Evolutionary conservation across 2,329 filamentous ascomycete genomes (phyloP).

Genomic region (Pseudogymnoascus destructans): DNA sequence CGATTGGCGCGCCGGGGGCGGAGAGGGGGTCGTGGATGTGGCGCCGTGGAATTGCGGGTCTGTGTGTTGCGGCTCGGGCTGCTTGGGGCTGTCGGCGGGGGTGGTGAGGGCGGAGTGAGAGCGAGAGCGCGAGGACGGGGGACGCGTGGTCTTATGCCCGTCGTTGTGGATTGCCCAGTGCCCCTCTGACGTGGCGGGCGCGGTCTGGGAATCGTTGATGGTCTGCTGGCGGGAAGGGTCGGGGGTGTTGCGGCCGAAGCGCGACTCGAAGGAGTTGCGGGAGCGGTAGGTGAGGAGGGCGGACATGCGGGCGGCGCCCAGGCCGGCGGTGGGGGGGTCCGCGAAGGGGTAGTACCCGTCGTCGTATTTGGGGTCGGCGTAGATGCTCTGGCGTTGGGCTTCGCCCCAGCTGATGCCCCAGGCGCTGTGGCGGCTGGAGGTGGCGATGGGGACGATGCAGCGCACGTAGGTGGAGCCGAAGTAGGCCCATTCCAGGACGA

Average conservation of each 20-base stretch:
- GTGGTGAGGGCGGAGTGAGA: constrained; percentile 22
- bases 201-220: constrained; percentile 55
- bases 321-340: constrained; percentile 73
- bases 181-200: constrained; percentile 43
- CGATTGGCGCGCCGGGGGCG: constrained; percentile 26
- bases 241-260: constrained; percentile 86
- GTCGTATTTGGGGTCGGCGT: constrained; percentile 95
- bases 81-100: not conserved
- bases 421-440: constrained; percentile 70
- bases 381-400: constrained; percentile 84
- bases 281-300: constrained; percentile 91
- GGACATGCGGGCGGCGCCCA: constrained; percentile 93
- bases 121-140: constrained; percentile 33
- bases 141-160: constrained; percentile 53
- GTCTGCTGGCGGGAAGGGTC: constrained; percentile 73
- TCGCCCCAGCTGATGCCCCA: constrained; percentile 91
- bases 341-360: constrained; percentile 87
- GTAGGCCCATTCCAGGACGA: constrained; percentile 85
- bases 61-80: constrained; percentile 27
- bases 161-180: constrained; percentile 78
- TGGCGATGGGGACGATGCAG: constrained; percentile 70
- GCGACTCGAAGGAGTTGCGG: constrained; percentile 89
- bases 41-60: constrained; percentile 64
- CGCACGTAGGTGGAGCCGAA: constrained; percentile 76
- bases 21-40: constrained; percentile 36